Percentiles rank a stretch among this genome's conserved stretches.
phyloP scores from a whole-genome alignment of 257 asterid genomes.

The Salvia rosmarinus region DNA sequence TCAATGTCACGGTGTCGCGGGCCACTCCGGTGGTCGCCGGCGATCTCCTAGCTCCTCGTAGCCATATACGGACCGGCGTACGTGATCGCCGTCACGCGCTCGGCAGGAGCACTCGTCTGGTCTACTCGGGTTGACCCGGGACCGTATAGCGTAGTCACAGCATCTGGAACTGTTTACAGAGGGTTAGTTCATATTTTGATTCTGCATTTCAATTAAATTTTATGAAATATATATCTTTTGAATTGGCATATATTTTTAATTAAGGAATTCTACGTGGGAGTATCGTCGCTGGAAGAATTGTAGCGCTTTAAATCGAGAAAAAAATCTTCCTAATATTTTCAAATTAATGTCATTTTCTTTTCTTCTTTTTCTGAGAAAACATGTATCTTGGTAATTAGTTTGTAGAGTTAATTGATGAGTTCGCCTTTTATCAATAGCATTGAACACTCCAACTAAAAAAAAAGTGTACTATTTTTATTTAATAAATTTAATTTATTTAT shows the following conservation, averaged over 20 bases:
- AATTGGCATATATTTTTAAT: too few relatives aligned
- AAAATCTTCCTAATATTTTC: too few relatives aligned
- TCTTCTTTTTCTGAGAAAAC: too few relatives aligned
- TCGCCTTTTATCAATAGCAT: too few relatives aligned
- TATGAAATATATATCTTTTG: too few relatives aligned
- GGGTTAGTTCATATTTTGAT: conserved; percentile 42
- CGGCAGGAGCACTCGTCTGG: conserved; percentile 62
- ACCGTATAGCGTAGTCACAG: conserved; percentile 49
- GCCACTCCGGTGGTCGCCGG: conserved; percentile 63
- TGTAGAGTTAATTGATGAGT: too few relatives aligned
- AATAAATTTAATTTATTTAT: too few relatives aligned
- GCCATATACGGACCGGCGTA: conserved; percentile 66
- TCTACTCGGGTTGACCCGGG: conserved; percentile 54
- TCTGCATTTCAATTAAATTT: too few relatives aligned
- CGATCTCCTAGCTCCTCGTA: conserved; percentile 51
- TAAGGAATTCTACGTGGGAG: conserved; percentile 58
- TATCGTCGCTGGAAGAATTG: conserved; percentile 61
- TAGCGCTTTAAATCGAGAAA: too few relatives aligned
- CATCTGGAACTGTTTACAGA: conserved; percentile 52
- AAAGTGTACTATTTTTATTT: background rate
- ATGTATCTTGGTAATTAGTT: too few relatives aligned
- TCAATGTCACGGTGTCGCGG: conserved; percentile 60
- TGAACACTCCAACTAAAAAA: too few relatives aligned
- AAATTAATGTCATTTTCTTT: too few relatives aligned
- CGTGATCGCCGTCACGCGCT: conserved; percentile 54